Evolutionary conservation across 306 rosid species (phyloP), one percentile per base, ranked within the genome.

Genomic region (Quercus parvula): DNA sequence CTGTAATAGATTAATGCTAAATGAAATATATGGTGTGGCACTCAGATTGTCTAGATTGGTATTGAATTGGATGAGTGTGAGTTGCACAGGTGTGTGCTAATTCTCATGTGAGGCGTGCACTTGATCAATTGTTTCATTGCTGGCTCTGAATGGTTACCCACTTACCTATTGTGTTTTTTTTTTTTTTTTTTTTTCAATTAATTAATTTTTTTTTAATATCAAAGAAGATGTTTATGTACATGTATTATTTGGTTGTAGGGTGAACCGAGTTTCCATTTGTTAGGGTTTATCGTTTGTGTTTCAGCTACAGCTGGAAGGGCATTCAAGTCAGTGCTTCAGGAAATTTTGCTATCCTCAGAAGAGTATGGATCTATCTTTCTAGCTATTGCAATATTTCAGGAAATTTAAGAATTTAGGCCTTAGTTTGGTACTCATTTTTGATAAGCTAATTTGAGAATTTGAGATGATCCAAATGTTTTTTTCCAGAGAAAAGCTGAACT

Each of bases 231-330:
- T 57, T 57, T 57, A 17, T 57, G 20, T 57, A 5, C 12, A 0
- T 57, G 20, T 1, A 12, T 22, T 57, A 18, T 49, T 20, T 71
- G 56, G 64, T 17, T 76, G 30, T 19, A 81, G 81, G 77, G 77
- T 22, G 81, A 81, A 71, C 85, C 85, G 22, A 81, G 81, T 70
- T 81, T 81, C 76, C 77, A 81, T 56, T 61, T 81, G 14, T 52
- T 71, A 15, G 81, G 85, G 57, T 81, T 81, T 41, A 27, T 77
- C 6, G 77, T 76, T 56, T 77, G 80, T 41, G 22, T 81, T 30
- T 55, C 80, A 5, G 79, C 84, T 2, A 81, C 84, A 14, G 80
- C 80, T 69, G 84, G 76, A 24, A 69, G 84, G 75, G 84, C 84
- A 62, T 77, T 77, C 30, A 81, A 77, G 30, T 81, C 85, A 2